A percentile compares a stretch with the other conserved stretches of the same genome.
These are phyloP conservation scores for Calonectria montana DNA, from an alignment of 2,329 filamentous ascomycete species.

Conservation along the genomic window DNA sequence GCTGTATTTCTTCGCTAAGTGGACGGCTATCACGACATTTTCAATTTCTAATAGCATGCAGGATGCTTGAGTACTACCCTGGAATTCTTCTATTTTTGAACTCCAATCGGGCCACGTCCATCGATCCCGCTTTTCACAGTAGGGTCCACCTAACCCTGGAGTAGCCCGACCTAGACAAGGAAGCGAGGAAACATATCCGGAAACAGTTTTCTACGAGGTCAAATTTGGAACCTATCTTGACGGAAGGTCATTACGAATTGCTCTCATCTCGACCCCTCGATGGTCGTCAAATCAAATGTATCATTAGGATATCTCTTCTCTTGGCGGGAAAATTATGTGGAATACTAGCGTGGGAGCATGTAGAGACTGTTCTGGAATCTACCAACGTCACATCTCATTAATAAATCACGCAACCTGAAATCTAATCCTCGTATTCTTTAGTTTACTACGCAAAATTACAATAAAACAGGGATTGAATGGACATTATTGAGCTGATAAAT, in stretches of 20 bases:
- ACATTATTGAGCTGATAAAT: too few relatives aligned
- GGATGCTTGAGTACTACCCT: conserved; percentile 11
- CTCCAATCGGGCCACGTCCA: background rate
- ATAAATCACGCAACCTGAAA: too few relatives aligned
- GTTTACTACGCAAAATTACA: background rate
- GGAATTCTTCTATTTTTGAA: conserved; percentile 14
- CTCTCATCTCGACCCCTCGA: background rate
- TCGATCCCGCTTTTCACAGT: conserved; percentile 13
- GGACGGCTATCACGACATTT: background rate
- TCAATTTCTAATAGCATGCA: background rate
- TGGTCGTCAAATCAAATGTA: conserved; percentile 4
- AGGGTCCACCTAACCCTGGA: conserved; percentile 27
- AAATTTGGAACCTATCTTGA: background rate
- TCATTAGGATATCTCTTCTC: background rate
- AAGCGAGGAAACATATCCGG: background rate
- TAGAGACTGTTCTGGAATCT: conserved; percentile 24
- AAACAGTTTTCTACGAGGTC: background rate
- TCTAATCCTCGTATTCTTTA: background rate
- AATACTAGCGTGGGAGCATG: background rate
- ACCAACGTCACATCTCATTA: background rate
- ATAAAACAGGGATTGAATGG: too few relatives aligned
- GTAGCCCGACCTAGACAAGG: background rate
- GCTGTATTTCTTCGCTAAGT: conserved; percentile 45
- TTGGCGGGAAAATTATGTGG: background rate
- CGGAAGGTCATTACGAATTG: background rate